These are phyloP conservation scores for Colletotrichum falcatum DNA, from an alignment of 2,329 filamentous ascomycete species.

Conservation along the genomic window DNA sequence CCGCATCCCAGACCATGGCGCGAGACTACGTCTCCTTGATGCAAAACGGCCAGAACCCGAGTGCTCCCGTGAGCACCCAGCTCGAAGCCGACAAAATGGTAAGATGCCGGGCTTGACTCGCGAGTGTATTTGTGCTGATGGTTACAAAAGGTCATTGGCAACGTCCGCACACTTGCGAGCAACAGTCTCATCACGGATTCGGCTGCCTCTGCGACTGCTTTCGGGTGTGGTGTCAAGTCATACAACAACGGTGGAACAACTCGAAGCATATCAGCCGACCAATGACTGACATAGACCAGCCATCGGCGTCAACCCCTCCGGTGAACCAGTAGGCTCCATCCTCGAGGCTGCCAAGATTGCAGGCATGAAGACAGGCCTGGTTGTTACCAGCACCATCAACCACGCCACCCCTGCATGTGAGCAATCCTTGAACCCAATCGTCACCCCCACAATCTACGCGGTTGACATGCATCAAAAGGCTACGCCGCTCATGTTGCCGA, in stretches of 20 bases:
- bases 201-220: constrained; percentile 55
- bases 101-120: neutral
- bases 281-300: constrained; percentile 39
- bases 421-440: neutral
- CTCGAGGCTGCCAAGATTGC: constrained; percentile 55
- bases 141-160: constrained; percentile 46
- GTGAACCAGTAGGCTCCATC: constrained; percentile 52
- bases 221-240: constrained; percentile 54
- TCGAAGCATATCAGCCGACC: neutral
- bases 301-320: constrained; percentile 50
- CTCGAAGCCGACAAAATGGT: constrained; percentile 44
- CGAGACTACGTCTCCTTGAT: constrained; percentile 45
- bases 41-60: constrained; percentile 42
- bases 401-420: constrained; percentile 49
- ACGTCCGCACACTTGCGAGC: constrained; percentile 46
- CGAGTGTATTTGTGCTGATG: neutral
- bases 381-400: constrained; percentile 56
- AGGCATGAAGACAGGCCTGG: constrained; percentile 55
- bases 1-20: constrained; percentile 48
- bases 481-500: constrained; percentile 51
- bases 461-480: constrained; percentile 21
- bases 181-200: constrained; percentile 55
- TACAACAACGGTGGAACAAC: constrained; percentile 47
- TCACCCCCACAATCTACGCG: neutral
- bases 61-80: constrained; percentile 41